Conservation (phyloP, 2,329 filamentous ascomycete genomes). For the Helotiales sp. region DNA sequence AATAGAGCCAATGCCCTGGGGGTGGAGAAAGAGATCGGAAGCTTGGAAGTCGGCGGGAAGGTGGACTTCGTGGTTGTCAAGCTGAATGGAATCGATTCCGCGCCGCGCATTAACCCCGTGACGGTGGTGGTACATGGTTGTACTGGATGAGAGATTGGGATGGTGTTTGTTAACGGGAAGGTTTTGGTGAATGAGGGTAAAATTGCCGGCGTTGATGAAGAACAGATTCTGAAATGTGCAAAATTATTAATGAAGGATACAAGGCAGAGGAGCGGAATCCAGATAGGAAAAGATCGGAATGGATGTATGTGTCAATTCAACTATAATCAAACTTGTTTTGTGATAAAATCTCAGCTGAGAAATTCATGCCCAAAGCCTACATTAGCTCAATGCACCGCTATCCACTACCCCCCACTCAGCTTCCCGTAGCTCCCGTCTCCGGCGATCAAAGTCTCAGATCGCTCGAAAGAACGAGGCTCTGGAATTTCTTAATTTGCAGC, state of each 20-base stretch:
- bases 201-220: conserved; percentile 37
- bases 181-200: conserved; percentile 34
- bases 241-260: conserved; percentile 32
- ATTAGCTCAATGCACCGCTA: background rate
- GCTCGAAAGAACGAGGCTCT: background rate
- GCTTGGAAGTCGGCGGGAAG: conserved; percentile 55
- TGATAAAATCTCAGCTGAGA: too few relatives aligned
- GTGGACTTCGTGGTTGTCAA: conserved; percentile 64
- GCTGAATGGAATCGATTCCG: conserved; percentile 18
- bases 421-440: background rate
- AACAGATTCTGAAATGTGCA: conserved; percentile 28
- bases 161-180: conserved; percentile 44
- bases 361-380: too few relatives aligned
- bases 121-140: conserved; percentile 51
- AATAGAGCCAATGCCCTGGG: conserved; percentile 55
- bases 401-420: background rate
- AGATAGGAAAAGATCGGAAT: conserved; percentile 30
- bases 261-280: conserved; percentile 30
- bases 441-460: background rate
- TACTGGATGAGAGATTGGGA: conserved; percentile 50
- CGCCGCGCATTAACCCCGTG: conserved; percentile 42
- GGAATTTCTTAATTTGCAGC: background rate
- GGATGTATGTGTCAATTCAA: conserved; percentile 29
- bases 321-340: too few relatives aligned
- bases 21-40: conserved; percentile 57